These are phyloP conservation scores for Globisporangium nodosum DNA, from an alignment of 352 stramenopile genomes.

Conservation along the genomic window DNA sequence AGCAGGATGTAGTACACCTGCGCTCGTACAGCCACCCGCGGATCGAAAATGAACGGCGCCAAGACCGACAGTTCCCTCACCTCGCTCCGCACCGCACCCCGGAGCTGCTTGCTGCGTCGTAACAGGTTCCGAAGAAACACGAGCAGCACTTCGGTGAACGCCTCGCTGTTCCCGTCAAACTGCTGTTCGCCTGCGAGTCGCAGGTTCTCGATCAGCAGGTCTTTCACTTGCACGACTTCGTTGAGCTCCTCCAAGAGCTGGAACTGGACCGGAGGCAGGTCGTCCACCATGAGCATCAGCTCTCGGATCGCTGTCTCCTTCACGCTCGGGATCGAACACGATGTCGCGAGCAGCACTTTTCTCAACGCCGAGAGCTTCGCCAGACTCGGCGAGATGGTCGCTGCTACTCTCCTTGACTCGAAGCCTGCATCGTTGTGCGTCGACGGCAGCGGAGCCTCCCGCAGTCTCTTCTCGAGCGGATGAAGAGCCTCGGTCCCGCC, in stretches of 20 bases:
- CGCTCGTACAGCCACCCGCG: conserved; percentile 28
- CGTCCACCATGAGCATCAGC: conserved; percentile 20
- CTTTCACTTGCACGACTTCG: conserved; percentile 11
- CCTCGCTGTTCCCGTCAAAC: neutral
- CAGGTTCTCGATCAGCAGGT: conserved; percentile 10
- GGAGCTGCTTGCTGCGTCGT: conserved; percentile 29
- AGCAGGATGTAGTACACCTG: conserved; percentile 61
- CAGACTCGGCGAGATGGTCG: conserved; percentile 14
- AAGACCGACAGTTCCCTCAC: conserved; percentile 17
- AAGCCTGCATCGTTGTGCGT: neutral
- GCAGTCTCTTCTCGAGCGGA: conserved; percentile 4
- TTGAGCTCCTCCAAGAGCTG: conserved; percentile 13
- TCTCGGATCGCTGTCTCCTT: conserved; percentile 18
- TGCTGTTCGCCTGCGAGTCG: neutral
- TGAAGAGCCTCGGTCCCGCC: neutral
- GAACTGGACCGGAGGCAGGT: conserved; percentile 9
- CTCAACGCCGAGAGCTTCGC: conserved; percentile 9
- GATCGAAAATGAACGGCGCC: conserved; percentile 37
- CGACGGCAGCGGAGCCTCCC: conserved; percentile 5
- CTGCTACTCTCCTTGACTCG: neutral
- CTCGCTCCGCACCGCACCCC: conserved; percentile 24
- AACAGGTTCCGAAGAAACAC: conserved; percentile 38
- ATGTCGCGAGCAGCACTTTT: conserved; percentile 3
- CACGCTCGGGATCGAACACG: conserved; percentile 7
- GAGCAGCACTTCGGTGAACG: conserved; percentile 20